Base-by-base conservation (phyloP, 371 early-diverging fungal species). In the Mucor irregularis region DNA sequence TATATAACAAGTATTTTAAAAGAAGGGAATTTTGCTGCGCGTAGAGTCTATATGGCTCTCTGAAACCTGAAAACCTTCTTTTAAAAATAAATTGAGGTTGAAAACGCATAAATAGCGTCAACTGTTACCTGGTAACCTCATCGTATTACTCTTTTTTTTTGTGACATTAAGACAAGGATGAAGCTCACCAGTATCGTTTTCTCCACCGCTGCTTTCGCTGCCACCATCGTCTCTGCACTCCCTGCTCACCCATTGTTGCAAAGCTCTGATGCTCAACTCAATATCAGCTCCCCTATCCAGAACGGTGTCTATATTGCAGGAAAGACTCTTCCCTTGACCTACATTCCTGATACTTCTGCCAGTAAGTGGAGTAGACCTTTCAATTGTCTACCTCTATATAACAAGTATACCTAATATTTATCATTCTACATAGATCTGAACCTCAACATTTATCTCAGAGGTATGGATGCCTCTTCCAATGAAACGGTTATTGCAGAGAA, bases 291-390 rank as follows among this genome's bases (percentile, higher is more conserved):
- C 24, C 73, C 73, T 53, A 52, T 68, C 22, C 34, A 37, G 9
- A 60, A 68, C 29, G 65, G 64, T 26, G 49, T 61, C 31, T 72
- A 72, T 56, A 59, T 66, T 5, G 57, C 55, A 21, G 61, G 63
- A 26, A 60, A 68, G 39, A 50, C 52, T 14, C 49, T 72, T 31
- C 73, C 73, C 21, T 63, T 61, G 24, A 61, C 56, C 4, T 65
- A 57, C 28, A 63, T 11, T 26, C 50, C 58, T 24, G n/a, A 21
- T 10, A 39, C 43, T 25, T 2, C 51, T 10, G n/a, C n/a, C n/a
- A 26, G 58, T 58, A 50, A 58, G 58, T 50, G n/a, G n/a, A n/a
- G n/a, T n/a, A n/a, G n/a, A n/a, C n/a, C 48, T 30, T 30, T 33
- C 26, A 5, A 13, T 11, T 33, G 5, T 26, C 30, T 30, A 2